These are phyloP conservation scores for Colletotrichum sp. DNA, from an alignment of 2,329 filamentous ascomycete species.

Conservation along the genomic window DNA sequence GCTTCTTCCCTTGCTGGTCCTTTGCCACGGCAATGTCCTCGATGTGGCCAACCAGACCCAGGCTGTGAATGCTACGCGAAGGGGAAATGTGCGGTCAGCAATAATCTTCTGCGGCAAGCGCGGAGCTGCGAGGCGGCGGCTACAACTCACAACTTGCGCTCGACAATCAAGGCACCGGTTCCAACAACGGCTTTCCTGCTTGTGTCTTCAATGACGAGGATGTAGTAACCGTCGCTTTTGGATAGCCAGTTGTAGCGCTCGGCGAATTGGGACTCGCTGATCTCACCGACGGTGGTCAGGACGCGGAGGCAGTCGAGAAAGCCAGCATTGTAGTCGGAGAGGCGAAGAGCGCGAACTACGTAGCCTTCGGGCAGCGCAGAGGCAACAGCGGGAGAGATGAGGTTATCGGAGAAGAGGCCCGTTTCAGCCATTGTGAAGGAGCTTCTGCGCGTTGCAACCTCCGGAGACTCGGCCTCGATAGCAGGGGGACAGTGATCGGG, in stretches of 20 bases:
- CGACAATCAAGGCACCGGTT: slow-evolving; percentile 87
- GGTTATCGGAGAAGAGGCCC: slow-evolving; percentile 77
- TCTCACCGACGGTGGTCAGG: slow-evolving; percentile 90
- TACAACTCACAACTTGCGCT: slow-evolving; percentile 83
- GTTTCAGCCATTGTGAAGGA: slow-evolving; percentile 36
- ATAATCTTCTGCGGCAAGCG: background rate
- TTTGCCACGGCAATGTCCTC: slow-evolving; percentile 96
- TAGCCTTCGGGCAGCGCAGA: slow-evolving; percentile 81
- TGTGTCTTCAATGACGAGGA: slow-evolving; percentile 84
- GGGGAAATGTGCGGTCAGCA: slow-evolving; percentile 22
- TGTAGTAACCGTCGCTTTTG: slow-evolving; percentile 78
- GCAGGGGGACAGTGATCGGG: background rate
- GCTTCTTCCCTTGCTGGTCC: slow-evolving; percentile 96
- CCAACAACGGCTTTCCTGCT: slow-evolving; percentile 74
- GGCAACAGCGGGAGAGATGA: slow-evolving; percentile 79
- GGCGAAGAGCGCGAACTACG: slow-evolving; percentile 79
- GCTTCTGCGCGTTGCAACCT: background rate
- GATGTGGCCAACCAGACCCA: slow-evolving; percentile 90
- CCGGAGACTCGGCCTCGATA: background rate
- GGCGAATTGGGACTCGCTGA: slow-evolving; percentile 76
- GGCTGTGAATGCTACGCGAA: slow-evolving; percentile 70
- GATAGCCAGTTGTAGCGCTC: slow-evolving; percentile 85
- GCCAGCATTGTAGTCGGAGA: slow-evolving; percentile 77
- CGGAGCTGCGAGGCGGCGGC: background rate
- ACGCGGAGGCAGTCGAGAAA: slow-evolving; percentile 93